These are phyloP conservation scores for Tuber indicum DNA, from an alignment of 495 filamentous ascomycete genomes.

Conservation along the genomic window DNA sequence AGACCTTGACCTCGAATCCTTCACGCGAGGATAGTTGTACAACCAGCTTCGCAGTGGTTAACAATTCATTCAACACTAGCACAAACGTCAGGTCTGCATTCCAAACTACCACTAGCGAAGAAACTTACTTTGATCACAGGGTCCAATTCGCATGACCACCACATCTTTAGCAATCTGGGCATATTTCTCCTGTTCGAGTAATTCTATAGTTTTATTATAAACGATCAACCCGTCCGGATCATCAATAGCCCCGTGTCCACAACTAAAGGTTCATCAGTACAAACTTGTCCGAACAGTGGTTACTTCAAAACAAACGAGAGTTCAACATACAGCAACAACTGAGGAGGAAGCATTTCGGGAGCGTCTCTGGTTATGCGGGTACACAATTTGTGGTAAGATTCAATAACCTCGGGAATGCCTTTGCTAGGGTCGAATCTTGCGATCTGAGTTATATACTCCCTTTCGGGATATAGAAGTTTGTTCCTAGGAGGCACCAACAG, in stretches of 20 bases:
- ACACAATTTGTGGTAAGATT: conserved; percentile 69
- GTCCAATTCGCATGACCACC: conserved; percentile 68
- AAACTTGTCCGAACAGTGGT: neutral
- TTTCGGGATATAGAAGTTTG: conserved; percentile 59
- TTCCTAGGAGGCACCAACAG: conserved; percentile 47
- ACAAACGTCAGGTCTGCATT: neutral
- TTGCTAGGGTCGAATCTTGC: conserved; percentile 83
- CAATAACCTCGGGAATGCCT: conserved; percentile 72
- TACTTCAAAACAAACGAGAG: neutral
- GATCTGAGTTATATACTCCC: conserved; percentile 74
- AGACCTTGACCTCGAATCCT: too few relatives aligned
- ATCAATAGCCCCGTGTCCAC: conserved; percentile 76
- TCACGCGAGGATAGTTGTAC: too few relatives aligned
- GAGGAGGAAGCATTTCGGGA: conserved; percentile 53
- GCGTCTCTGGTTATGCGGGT: conserved; percentile 49
- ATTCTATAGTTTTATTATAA: conserved; percentile 61
- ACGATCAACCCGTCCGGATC: conserved; percentile 67
- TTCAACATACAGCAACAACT: conserved; percentile 56
- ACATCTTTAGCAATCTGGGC: conserved; percentile 52
- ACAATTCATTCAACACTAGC: too few relatives aligned
- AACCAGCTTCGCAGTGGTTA: too few relatives aligned
- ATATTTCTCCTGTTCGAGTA: conserved; percentile 54
- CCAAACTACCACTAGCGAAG: neutral
- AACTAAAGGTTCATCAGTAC: conserved; percentile 35
- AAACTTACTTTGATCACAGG: conserved; percentile 57